Conservation (phyloP, 23 red algal species). For the Chondrus crispus region DNA sequence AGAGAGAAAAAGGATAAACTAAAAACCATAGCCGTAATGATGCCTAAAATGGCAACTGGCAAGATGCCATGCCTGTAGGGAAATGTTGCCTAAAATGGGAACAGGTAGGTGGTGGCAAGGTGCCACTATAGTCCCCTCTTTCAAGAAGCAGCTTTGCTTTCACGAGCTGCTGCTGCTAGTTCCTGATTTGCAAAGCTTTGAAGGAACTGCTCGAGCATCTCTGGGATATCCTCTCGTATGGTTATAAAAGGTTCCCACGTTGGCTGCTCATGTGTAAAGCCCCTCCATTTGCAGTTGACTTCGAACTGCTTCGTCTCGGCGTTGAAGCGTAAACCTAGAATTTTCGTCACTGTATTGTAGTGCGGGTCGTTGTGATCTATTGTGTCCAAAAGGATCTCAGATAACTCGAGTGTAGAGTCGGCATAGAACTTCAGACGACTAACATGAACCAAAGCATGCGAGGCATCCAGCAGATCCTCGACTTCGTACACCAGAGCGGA, state of each 20-base stretch:
- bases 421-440: not conserved
- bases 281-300: conserved; percentile 11
- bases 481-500: not conserved
- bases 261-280: not conserved
- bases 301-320: not conserved
- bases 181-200: not conserved
- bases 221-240: conserved; percentile 2
- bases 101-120: too few relatives aligned
- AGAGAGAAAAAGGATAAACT: too few relatives aligned
- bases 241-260: not conserved
- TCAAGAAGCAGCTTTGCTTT: too few relatives aligned
- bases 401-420: not conserved
- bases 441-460: not conserved
- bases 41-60: too few relatives aligned
- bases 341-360: not conserved
- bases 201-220: conserved; percentile 11
- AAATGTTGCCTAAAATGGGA: too few relatives aligned
- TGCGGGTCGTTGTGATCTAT: conserved; percentile 1
- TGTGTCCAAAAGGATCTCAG: not conserved
- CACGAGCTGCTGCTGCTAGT: not conserved
- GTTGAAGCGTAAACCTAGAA: not conserved
- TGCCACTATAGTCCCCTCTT: too few relatives aligned
- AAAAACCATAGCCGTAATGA: too few relatives aligned
- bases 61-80: too few relatives aligned
- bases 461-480: not conserved